Evolutionary conservation across 352 stramenopile species (phyloP).

Genomic region (Phytophthora cryptogea): DNA sequence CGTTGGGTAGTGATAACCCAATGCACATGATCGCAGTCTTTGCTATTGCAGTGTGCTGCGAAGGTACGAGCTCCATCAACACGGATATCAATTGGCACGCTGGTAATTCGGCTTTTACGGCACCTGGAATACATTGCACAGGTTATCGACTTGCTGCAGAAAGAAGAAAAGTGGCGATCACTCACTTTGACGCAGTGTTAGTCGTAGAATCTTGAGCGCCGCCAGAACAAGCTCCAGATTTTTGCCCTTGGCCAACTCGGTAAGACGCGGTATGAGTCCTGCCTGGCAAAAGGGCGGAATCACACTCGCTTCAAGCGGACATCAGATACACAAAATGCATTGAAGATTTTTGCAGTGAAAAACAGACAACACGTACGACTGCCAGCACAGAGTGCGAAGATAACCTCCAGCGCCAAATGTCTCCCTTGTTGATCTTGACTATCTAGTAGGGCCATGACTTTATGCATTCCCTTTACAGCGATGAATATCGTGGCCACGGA

Average conservation of each 20-base stretch:
- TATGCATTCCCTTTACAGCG: constrained; percentile 49
- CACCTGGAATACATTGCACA: constrained; percentile 20
- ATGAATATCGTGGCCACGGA: constrained; percentile 54
- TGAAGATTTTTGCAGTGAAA: background rate
- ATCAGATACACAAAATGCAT: background rate
- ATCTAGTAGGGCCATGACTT: constrained; percentile 48
- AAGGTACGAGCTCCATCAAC: constrained; percentile 51
- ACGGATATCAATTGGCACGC: constrained; percentile 42
- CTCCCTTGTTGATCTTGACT: constrained; percentile 35
- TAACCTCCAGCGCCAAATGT: constrained; percentile 55
- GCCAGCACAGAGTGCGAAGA: constrained; percentile 52
- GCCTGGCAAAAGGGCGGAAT: constrained; percentile 46
- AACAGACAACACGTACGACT: constrained; percentile 40
- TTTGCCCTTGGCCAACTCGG: constrained; percentile 36
- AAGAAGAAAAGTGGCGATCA: background rate
- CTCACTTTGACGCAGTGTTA: constrained; percentile 55
- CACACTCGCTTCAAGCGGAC: constrained; percentile 36
- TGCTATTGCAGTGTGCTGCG: constrained; percentile 37
- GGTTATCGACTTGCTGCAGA: background rate
- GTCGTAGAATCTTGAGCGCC: constrained; percentile 56
- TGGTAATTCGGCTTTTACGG: constrained; percentile 42
- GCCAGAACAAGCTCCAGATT: constrained; percentile 42
- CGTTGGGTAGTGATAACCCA: constrained; percentile 56
- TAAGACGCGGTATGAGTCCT: constrained; percentile 46
- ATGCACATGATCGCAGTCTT: constrained; percentile 61